Conservation (phyloP, 257 asterid genomes). For the Voacanga thouarsii region DNA sequence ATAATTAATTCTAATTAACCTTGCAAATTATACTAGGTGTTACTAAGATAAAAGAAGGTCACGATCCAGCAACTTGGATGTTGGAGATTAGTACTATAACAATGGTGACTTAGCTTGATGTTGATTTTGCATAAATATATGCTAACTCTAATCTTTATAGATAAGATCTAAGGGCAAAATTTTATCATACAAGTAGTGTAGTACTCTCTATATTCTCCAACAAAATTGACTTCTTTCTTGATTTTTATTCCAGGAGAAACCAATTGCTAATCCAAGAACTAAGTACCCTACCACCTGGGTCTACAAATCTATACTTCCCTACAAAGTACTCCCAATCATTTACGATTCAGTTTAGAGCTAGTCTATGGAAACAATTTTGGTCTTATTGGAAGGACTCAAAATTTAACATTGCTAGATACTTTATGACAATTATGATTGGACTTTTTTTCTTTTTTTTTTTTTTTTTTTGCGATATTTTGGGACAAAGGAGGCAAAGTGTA, state of each 20-base stretch:
- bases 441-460: too few species aligned
- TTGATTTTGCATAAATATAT: constrained; percentile 65
- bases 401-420: constrained; percentile 40
- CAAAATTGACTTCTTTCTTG: neutral
- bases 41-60: constrained; percentile 54
- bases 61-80: constrained; percentile 94
- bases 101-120: constrained; percentile 50
- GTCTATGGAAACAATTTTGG: constrained; percentile 54
- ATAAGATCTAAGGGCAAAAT: constrained; percentile 26
- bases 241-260: constrained; percentile 32
- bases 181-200: neutral
- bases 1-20: neutral
- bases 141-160: constrained; percentile 53
- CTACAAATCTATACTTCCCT: constrained; percentile 40
- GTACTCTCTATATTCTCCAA: neutral
- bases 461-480: constrained; percentile 47
- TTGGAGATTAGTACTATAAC: constrained; percentile 58
- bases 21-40: constrained; percentile 62
- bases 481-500: constrained; percentile 32
- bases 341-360: constrained; percentile 47
- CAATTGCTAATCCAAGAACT: constrained; percentile 45
- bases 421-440: constrained; percentile 38
- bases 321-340: constrained; percentile 42
- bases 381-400: constrained; percentile 53
- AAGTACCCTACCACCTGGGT: constrained; percentile 42